Conservation (phyloP, 2,329 filamentous ascomycete species). For the Talaromyces sp. region DNA sequence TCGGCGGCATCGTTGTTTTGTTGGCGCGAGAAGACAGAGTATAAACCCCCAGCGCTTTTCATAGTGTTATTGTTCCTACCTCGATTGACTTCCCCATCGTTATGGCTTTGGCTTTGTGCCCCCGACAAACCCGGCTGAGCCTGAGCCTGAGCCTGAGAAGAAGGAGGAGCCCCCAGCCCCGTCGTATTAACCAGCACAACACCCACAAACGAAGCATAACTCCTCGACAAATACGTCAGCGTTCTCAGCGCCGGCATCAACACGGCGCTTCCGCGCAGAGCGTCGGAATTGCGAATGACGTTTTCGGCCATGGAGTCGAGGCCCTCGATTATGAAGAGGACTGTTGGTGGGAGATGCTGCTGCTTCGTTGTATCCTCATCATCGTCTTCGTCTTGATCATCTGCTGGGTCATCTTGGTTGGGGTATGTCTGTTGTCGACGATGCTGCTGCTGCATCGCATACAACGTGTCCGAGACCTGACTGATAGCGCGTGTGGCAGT, state of each 20-base stretch:
- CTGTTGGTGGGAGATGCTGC: not conserved
- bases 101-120: not conserved
- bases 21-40: conserved; percentile 6
- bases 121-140: not conserved
- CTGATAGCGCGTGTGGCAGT: conserved; percentile 25
- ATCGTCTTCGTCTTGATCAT: not conserved
- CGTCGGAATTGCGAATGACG: conserved; percentile 33
- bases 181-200: conserved; percentile 33
- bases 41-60: conserved; percentile 1
- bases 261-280: conserved; percentile 27
- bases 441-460: conserved; percentile 14
- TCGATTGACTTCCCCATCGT: not conserved
- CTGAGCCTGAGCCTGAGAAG: not conserved
- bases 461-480: conserved; percentile 23
- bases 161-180: conserved; percentile 16
- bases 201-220: conserved; percentile 23
- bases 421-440: not conserved
- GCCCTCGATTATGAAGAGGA: conserved; percentile 29
- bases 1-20: not conserved
- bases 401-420: not conserved
- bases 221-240: conserved; percentile 27
- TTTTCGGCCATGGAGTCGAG: conserved; percentile 32
- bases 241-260: conserved; percentile 27
- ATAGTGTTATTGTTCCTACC: not conserved
- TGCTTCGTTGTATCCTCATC: not conserved